Evolutionary conservation across 306 rosid genomes (phyloP), one percentile per base, ranked within the genome.

Genomic region (Lablab purpureus): DNA sequence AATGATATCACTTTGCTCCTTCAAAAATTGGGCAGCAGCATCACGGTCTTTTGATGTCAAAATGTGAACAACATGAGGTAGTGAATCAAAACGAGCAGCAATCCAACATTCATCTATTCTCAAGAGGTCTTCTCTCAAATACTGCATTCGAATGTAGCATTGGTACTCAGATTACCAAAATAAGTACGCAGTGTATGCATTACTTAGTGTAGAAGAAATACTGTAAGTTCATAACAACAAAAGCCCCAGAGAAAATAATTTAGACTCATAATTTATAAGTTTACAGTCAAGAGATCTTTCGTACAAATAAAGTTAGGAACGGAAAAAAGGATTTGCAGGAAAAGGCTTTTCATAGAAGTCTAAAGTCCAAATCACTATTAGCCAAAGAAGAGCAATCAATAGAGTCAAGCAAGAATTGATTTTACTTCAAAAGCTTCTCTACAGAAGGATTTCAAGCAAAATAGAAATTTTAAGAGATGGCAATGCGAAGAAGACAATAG

Each of bases 1-100:
- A 72, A 96, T 75, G 84, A 93, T 83, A 83, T 96, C 99, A 83
- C 93, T 96, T 88, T 93, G 99, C 92, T 93, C 97, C 91, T 93
- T 96, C 89, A 96, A 86, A 84, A 71, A 55, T 71, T 88, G 90
- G 67, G 87, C 90, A 22, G 91, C 99, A 50, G 81, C 82, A 12
- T 93, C 99, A 63, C 99, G 99, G 73, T 93, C 97, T 93, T 93
- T 96, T 54, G 99, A 96, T 14, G 99, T 96, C 84, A 96, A 88
- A 75, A 93, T 96, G 85, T 90, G 99, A 50, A 96, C 99, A 87
- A 96, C 99, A 76, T 96, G 97, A 76, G 99, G 99, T 59, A 96
- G 82, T n/a, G 99, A 93, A 87, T 96, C 99, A 88, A 96, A 96
- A 69, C 99, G 98, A 64, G 97, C 91, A 60, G 96, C 89, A 62